Base-by-base conservation (phyloP, 2,329 filamentous ascomycete species). In the Hyphodiscus sp. region DNA sequence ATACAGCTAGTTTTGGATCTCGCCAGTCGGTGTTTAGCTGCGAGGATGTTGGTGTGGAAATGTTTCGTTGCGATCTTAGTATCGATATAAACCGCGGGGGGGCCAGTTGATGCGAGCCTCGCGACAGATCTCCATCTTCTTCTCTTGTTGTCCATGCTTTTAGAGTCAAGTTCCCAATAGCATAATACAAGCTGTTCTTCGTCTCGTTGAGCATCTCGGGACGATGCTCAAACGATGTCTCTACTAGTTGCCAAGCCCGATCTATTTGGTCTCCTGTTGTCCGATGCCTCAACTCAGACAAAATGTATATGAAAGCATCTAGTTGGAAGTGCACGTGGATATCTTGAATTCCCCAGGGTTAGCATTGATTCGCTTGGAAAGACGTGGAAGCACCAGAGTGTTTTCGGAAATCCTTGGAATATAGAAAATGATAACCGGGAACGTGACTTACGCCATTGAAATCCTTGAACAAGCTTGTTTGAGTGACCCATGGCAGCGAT, bases 251-350 rank as follows among this genome's bases (percentile, higher is more conserved):
- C 68, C 68, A 69, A 18, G 66, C 65, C 47, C 64, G 56, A 50
- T 68, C 64, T 20, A 62, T 60, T 41, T 64, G 47, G 9, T 63
- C 58, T 23, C 69, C 65, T 9, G 61, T 51, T 20, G 61, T 55
- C n/a, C 65, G 58, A 42, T 63, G 48, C 7, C 64, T 57, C n/a
- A 72, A 62, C 23, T 70, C 67, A 41, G 65, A 65, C 18, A 71
- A 56, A 4, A 71, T 45, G 42, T 68, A 68, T 29, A 71, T 69
- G 48, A 69, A 68, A 13, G 67, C 61, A 51, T 68, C 65, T 10
- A 69, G 60, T 53, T 69, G 64, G 50, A 70, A 71, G 51, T 70
- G 66, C 2, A 61, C 58, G 19, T 62, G 61, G 23, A 66, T 62
- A 48, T 70, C 23, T 26, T 26, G 8, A 4, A 26, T 3, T 26